Evolutionary conservation across 345 rosid species (phyloP).

Genomic region (Eucalyptus pauciflora): DNA sequence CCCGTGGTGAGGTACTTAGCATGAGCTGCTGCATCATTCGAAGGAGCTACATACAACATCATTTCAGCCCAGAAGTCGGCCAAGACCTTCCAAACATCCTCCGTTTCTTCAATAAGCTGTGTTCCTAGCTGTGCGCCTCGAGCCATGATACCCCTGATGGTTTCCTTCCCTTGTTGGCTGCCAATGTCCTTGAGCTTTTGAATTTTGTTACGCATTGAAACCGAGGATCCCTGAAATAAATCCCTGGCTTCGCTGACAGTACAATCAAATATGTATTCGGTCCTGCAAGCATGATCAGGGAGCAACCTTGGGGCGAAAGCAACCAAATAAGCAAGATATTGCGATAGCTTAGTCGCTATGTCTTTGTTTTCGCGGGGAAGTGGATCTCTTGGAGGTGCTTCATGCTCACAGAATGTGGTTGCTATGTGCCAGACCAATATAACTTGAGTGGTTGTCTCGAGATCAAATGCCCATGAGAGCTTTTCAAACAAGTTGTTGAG

Average conservation of each 20-base stretch:
- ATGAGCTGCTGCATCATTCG: rapidly evolving
- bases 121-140: not conserved
- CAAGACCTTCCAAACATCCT: not conserved
- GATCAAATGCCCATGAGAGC: not conserved
- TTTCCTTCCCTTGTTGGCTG: too few relatives aligned
- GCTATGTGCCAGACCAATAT: not conserved
- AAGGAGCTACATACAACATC: not conserved
- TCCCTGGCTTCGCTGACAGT: too few relatives aligned
- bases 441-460: not conserved
- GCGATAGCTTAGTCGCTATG: not conserved
- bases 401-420: not conserved
- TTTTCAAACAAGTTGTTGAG: rapidly evolving
- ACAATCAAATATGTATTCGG: too few relatives aligned
- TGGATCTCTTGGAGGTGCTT: not conserved
- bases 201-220: too few relatives aligned
- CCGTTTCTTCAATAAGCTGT: not conserved
- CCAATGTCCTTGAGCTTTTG: too few relatives aligned
- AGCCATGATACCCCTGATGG: not conserved
- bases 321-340: too few relatives aligned
- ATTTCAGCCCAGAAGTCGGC: not conserved
- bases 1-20: too few relatives aligned
- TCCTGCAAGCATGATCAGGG: too few relatives aligned
- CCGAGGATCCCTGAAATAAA: too few relatives aligned
- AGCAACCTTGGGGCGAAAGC: too few relatives aligned
- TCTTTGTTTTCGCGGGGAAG: too few relatives aligned